phyloP scores from a whole-genome alignment of 768 basidiomycete species.

The Boletus tomentosulus region DNA sequence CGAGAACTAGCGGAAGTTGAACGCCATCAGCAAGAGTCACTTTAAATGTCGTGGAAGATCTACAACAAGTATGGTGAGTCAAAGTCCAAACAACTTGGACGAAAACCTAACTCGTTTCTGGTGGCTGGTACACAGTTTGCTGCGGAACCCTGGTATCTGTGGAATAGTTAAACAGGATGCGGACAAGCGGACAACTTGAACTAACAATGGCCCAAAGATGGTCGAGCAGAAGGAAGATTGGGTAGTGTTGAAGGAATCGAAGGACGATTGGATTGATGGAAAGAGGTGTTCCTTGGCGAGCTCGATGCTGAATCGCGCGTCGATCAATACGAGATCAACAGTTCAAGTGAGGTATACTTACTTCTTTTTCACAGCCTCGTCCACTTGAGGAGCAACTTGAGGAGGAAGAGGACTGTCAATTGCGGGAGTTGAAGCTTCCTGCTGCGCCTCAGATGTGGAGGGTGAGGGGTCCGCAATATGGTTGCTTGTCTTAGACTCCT shows the following conservation, averaged over 20 bases:
- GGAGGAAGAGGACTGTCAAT: slow-evolving; percentile 4
- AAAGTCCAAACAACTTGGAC: background rate
- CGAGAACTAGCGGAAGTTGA: slow-evolving; percentile 48
- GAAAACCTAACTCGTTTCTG: slow-evolving; percentile 20
- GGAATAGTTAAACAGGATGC: slow-evolving; percentile 2
- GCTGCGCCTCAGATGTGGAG: background rate
- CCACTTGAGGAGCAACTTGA: slow-evolving; percentile 2
- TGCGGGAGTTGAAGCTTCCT: slow-evolving; percentile 12
- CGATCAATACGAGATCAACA: slow-evolving; percentile 1
- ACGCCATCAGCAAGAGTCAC: slow-evolving; percentile 48
- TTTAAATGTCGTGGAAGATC: slow-evolving; percentile 35
- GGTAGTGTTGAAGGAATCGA: slow-evolving; percentile 15
- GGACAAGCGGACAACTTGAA: slow-evolving; percentile 8
- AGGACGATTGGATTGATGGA: slow-evolving; percentile 31
- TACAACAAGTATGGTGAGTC: slow-evolving; percentile 7
- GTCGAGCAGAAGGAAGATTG: slow-evolving; percentile 48
- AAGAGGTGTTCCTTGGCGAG: slow-evolving; percentile 46
- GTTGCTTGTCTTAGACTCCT: slow-evolving; percentile 1
- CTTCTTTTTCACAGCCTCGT: slow-evolving; percentile 27
- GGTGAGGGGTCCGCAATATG: background rate
- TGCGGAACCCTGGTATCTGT: slow-evolving; percentile 25
- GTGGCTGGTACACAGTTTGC: background rate
- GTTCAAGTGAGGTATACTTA: slow-evolving; percentile 4
- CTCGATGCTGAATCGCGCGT: slow-evolving; percentile 32
- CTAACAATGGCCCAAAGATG: slow-evolving; percentile 66